A percentile compares a stretch with the other conserved stretches of the same genome.
Conservation (phyloP, 495 filamentous ascomycete genomes). For the Hypoxylon perforatum region DNA sequence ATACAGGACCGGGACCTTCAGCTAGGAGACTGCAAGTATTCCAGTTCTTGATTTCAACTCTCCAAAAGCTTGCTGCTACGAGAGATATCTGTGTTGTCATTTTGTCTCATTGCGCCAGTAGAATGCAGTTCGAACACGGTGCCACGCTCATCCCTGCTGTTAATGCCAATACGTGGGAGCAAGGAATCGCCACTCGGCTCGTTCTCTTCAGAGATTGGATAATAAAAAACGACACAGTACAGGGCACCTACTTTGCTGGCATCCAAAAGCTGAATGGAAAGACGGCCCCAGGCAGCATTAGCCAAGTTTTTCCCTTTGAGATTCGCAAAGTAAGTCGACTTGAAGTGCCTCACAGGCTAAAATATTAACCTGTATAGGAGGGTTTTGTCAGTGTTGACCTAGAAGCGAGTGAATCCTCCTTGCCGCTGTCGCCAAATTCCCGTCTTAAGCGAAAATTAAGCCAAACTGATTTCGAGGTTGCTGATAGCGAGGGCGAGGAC, state of each 20-base stretch:
- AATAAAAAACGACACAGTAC: slow-evolving; percentile 39
- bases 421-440: slow-evolving; percentile 43
- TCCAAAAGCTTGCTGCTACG: slow-evolving; percentile 76
- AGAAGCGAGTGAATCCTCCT: slow-evolving; percentile 39
- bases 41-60: slow-evolving; percentile 57
- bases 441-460: slow-evolving; percentile 57
- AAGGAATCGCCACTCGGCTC: slow-evolving; percentile 70
- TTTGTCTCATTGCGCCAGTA: slow-evolving; percentile 77
- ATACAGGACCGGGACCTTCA: slow-evolving; percentile 47
- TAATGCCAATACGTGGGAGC: slow-evolving; percentile 76
- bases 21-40: slow-evolving; percentile 56
- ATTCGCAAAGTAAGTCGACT: slow-evolving; percentile 50
- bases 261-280: slow-evolving; percentile 60
- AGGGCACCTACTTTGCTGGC: slow-evolving; percentile 51
- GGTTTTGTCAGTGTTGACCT: slow-evolving; percentile 40
- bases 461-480: slow-evolving; percentile 57
- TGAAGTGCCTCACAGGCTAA: background rate
- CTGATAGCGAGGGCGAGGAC: slow-evolving; percentile 63
- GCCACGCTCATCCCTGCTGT: slow-evolving; percentile 79
- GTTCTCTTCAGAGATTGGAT: slow-evolving; percentile 77
- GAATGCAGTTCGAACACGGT: slow-evolving; percentile 65
- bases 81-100: slow-evolving; percentile 74
- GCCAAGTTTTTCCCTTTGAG: slow-evolving; percentile 52
- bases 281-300: slow-evolving; percentile 31
- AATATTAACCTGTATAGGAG: slow-evolving; percentile 37